These are phyloP conservation scores for Leccinum aurantiacum DNA, from an alignment of 768 basidiomycete species.

Conservation along the genomic window DNA sequence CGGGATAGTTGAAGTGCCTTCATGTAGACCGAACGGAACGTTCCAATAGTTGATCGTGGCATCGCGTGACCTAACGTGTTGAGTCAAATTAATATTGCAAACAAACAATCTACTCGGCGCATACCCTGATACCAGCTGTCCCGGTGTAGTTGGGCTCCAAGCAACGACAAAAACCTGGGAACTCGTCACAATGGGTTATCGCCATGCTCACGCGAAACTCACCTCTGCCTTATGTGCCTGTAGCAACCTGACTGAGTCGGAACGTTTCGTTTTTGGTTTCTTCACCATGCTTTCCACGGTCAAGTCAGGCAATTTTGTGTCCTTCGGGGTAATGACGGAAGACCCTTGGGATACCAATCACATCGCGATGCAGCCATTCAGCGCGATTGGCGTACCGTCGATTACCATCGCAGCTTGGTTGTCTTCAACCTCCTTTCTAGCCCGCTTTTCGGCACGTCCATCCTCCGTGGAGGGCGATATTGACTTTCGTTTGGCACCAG, in stretches of 20 bases:
- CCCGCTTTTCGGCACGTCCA: conserved; percentile 62
- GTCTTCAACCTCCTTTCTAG: conserved; percentile 51
- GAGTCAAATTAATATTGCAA: conserved; percentile 6
- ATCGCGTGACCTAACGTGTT: conserved; percentile 63
- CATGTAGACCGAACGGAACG: conserved; percentile 43
- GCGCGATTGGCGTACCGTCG: conserved; percentile 36
- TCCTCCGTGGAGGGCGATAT: conserved; percentile 43
- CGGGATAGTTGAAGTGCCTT: conserved; percentile 15
- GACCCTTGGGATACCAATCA: conserved; percentile 16
- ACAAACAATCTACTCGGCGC: conserved; percentile 18
- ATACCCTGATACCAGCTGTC: conserved; percentile 74
- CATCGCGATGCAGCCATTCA: conserved; percentile 28
- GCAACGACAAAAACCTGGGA: conserved; percentile 76
- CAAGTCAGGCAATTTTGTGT: conserved; percentile 23
- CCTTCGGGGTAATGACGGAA: conserved; percentile 15
- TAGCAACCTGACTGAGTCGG: conserved; percentile 46
- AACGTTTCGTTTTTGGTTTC: conserved; percentile 38
- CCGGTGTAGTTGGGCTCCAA: conserved; percentile 65
- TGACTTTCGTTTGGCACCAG: conserved; percentile 52
- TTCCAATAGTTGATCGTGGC: conserved; percentile 74
- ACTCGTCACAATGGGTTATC: conserved; percentile 5
- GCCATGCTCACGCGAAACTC: conserved; percentile 17
- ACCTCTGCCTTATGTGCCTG: conserved; percentile 66
- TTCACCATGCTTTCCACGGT: conserved; percentile 24
- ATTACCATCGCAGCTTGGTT: conserved; percentile 35